Evolutionary conservation across 2,329 filamentous ascomycete species (phyloP), one percentile per base, ranked within the genome.

Genomic region (Clarireedia homoeocarpa): DNA sequence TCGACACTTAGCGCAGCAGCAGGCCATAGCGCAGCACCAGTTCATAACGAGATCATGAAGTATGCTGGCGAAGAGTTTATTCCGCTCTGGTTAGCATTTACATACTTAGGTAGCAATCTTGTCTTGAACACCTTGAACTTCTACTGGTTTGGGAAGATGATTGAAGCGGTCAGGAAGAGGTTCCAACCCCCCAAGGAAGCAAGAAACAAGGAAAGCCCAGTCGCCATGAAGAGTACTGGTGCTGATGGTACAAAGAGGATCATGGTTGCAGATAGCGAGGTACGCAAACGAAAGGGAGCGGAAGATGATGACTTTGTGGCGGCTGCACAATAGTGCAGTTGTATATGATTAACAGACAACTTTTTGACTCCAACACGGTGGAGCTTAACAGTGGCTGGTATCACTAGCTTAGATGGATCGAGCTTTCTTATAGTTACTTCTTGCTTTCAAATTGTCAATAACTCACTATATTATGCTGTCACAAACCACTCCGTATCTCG

Each of bases 101-200:
- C 82, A 27, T 94, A 94, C 67, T 71, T 91, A 6, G 77, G 76
- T 9, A 84, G 82, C 66, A 94, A 94, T 69, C 53, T 89, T 20
- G 80, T 81, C 0, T 77, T 95, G 26, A 92, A 91, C 67, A 77
- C 79, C 12, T 74, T 95, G 52, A 95, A 95, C 72, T 84, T 88
- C 66, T 88, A 85, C 72, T 95, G 89, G 89, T 94, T 92, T 69
- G 77, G 83, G 66, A 90, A 89, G 79, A 95, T 95, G 89, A 84
- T 95, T 60, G 77, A 82, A 58, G 88, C 89, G 7, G 82, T 94
- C 12, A 78, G 84, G 58, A 91, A 88, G 74, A 79, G 89, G 26
- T 94, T 94, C 67, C 78, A 82, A 58, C 71, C 85, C 4, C 66
- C 72, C 26, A 68, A 72, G 61, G 67, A 72, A n/a, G 53, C 56